Percentiles rank a stretch among this genome's conserved stretches.
Evolutionary conservation across 164 flowering plant species (phyloP).

Genomic region (Cinnamomum chago): DNA sequence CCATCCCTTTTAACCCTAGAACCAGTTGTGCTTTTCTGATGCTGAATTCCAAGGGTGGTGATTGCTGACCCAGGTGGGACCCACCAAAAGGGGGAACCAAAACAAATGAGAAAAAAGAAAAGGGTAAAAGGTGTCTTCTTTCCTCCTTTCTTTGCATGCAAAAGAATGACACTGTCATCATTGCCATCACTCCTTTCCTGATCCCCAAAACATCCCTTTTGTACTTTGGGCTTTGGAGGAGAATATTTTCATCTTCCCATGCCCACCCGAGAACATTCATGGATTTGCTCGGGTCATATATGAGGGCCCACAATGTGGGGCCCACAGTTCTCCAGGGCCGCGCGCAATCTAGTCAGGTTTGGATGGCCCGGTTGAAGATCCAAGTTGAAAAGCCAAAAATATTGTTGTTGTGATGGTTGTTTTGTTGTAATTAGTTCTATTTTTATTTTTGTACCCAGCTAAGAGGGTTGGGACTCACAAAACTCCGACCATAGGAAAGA

Average conservation of each 20-base stretch:
- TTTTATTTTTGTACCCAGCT: no score
- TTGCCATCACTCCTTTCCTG: not conserved
- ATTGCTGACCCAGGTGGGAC: not conserved
- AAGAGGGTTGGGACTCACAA: rapidly evolving
- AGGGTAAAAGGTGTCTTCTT: not conserved
- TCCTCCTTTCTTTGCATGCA: not conserved
- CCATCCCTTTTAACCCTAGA: not conserved
- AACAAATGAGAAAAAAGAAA: not conserved
- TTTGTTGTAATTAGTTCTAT: no score
- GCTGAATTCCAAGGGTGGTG: not conserved
- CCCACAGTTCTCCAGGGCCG: no score
- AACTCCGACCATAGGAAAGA: no score
- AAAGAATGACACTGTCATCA: not conserved
- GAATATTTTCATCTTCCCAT: not conserved
- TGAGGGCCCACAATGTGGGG: not conserved
- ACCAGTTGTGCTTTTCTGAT: not conserved
- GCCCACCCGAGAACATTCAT: not conserved
- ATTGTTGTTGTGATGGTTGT: no score
- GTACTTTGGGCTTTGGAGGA: not conserved
- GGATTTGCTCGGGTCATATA: not conserved
- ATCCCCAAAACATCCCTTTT: not conserved
- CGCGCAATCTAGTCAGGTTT: no score
- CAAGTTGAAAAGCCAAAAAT: not conserved
- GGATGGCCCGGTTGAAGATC: no score
- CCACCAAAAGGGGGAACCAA: not conserved